phyloP scores from a whole-genome alignment of 116 monocot genomes.

The Dioscorea cayenensis region DNA sequence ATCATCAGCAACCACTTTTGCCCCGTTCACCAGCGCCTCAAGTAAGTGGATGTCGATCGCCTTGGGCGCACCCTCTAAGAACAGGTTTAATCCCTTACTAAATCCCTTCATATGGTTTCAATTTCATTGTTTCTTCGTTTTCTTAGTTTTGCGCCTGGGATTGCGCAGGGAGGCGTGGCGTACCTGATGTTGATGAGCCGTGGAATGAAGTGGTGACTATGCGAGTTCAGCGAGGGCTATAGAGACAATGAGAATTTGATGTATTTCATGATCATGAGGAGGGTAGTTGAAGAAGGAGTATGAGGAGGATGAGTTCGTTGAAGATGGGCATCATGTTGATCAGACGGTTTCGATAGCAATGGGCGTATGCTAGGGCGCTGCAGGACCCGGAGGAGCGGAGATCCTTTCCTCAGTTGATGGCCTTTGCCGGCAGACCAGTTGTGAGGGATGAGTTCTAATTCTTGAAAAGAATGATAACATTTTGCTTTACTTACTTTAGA shows the following conservation, averaged over 20 bases:
- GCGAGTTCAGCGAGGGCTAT: constrained; percentile 42
- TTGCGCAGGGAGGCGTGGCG: constrained; percentile 68
- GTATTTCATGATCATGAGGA: constrained; percentile 17
- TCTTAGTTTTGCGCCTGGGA: neutral
- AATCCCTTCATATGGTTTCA: too few species aligned
- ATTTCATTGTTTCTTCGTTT: neutral
- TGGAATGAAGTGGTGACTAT: constrained; percentile 31
- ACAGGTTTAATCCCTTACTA: constrained; percentile 41
- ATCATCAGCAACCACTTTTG: constrained; percentile 14
- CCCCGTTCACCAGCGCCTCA: constrained; percentile 77
- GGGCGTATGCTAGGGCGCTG: constrained; percentile 77
- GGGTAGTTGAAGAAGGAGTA: too few species aligned
- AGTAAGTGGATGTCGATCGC: constrained; percentile 89
- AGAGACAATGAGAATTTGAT: constrained; percentile 31
- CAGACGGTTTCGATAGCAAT: constrained; percentile 64
- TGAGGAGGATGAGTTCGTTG: neutral
- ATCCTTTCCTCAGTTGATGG: constrained; percentile 71
- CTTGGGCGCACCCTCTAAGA: constrained; percentile 87
- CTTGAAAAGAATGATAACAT: too few species aligned
- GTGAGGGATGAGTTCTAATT: too few species aligned
- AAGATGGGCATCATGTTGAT: constrained; percentile 13
- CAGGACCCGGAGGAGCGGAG: constrained; percentile 82
- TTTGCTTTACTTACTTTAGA: too few species aligned
- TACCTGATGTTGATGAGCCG: constrained; percentile 68
- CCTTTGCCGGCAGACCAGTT: constrained; percentile 68